Conservation (phyloP, 176 grass and related monocot genomes). For the Zea luxurians region DNA sequence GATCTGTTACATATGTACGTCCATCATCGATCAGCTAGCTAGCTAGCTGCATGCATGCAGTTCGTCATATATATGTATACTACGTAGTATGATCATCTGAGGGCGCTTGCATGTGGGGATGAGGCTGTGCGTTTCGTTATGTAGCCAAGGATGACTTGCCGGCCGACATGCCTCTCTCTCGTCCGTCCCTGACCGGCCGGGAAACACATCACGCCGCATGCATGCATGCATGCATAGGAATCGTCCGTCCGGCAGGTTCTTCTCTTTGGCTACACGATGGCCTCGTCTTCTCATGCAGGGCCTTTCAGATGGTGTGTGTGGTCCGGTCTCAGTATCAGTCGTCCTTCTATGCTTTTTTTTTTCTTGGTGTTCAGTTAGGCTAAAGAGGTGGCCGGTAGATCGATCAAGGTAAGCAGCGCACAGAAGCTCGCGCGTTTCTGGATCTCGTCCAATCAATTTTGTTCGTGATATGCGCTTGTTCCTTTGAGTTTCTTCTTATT, state of each 20-base stretch:
- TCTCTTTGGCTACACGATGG: conserved; percentile 66
- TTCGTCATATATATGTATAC: not conserved
- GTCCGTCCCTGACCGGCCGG: no score
- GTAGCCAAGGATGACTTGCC: conserved; percentile 99
- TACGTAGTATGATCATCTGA: conserved; percentile 28
- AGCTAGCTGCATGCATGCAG: not conserved
- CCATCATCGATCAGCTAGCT: no score
- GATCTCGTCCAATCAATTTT: no score
- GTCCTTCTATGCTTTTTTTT: not conserved
- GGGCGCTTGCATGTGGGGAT: conserved; percentile 61
- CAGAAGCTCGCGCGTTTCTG: not conserved
- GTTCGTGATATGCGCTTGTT: no score
- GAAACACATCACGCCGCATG: not conserved
- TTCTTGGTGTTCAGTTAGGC: not conserved
- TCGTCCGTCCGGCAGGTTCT: conserved; percentile 51
- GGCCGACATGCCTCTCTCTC: not conserved
- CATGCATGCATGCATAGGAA: not conserved
- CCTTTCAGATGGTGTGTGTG: conserved; percentile 49
- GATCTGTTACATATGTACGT: not conserved
- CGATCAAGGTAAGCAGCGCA: no score
- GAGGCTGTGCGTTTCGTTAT: conserved; percentile 54
- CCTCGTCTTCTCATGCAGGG: conserved; percentile 84
- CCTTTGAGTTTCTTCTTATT: not conserved
- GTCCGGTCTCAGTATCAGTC: no score
- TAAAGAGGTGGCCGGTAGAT: no score